These are phyloP conservation scores for Pseudocercospora musae DNA, from an alignment of 2,329 filamentous ascomycete species.

Conservation along the genomic window DNA sequence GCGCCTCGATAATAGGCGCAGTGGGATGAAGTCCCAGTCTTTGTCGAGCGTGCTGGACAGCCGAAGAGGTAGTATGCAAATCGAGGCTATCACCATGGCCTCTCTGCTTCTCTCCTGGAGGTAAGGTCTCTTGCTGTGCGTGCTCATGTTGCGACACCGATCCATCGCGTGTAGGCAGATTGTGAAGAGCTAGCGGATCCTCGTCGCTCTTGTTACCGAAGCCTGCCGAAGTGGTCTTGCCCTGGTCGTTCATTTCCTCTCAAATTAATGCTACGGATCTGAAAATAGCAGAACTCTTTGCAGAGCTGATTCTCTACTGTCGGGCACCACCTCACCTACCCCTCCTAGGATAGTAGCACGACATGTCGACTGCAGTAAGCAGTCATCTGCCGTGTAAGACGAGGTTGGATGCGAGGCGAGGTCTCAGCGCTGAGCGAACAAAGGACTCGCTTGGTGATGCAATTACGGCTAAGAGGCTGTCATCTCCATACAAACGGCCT, in stretches of 20 bases:
- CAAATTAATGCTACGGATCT: too few relatives aligned
- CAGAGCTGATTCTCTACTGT: background rate
- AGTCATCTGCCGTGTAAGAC: background rate
- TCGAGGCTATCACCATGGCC: conserved; percentile 2
- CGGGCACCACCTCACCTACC: background rate
- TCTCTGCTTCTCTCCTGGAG: conserved; percentile 8
- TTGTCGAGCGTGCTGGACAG: conserved; percentile 8
- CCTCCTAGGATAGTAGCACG: background rate
- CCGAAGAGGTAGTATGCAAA: conserved; percentile 4
- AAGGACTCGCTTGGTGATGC: background rate
- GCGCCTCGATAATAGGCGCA: conserved; percentile 42
- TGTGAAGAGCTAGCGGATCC: conserved; percentile 5
- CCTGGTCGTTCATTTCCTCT: background rate
- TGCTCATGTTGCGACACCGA: conserved; percentile 6
- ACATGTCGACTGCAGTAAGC: background rate
- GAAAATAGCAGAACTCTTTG: background rate
- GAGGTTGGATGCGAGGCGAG: background rate
- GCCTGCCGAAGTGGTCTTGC: background rate
- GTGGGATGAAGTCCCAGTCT: conserved; percentile 39
- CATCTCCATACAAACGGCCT: background rate
- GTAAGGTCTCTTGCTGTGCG: conserved; percentile 8
- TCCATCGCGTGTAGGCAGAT: background rate
- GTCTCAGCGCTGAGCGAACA: background rate
- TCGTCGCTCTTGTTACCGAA: background rate
- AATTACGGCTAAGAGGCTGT: background rate